Evolutionary conservation across 2,329 filamentous ascomycete genomes (phyloP).

Genomic region (Ophiostoma ips): DNA sequence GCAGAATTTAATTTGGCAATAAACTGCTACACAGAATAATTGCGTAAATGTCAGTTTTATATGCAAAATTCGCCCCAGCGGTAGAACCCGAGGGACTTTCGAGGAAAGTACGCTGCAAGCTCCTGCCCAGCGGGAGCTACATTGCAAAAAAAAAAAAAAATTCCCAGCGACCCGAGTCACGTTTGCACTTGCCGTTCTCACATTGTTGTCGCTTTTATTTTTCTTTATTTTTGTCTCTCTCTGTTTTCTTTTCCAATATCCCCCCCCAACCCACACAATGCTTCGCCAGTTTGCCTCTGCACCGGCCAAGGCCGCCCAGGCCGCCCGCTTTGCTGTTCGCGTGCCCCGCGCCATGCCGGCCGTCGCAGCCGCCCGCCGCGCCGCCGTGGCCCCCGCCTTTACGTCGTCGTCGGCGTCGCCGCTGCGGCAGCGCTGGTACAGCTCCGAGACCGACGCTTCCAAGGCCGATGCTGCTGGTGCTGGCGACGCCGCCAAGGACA

Average conservation of each 20-base stretch:
- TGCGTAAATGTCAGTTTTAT: no score
- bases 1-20: background rate
- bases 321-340: conserved; percentile 8
- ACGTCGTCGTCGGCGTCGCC: conserved; percentile 1
- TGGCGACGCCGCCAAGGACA: background rate
- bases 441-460: conserved; percentile 26
- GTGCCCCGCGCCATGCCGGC: conserved; percentile 1
- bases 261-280: conserved; percentile 3
- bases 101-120: background rate
- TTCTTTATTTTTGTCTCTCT: background rate
- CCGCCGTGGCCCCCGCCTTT: conserved; percentile 14
- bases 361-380: conserved; percentile 14
- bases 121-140: background rate
- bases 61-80: background rate
- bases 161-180: background rate
- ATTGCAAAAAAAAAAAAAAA: conserved; percentile 3
- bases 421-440: conserved; percentile 28
- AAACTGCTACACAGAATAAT: background rate
- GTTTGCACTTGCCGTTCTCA: background rate
- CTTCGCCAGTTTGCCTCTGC: conserved; percentile 10
- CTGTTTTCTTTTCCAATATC: background rate
- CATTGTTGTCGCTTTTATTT: background rate
- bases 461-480: conserved; percentile 16
- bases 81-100: background rate
- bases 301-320: conserved; percentile 7